These are phyloP conservation scores for Amniculicola lignicola DNA, from an alignment of 495 filamentous ascomycete genomes.

Conservation along the genomic window DNA sequence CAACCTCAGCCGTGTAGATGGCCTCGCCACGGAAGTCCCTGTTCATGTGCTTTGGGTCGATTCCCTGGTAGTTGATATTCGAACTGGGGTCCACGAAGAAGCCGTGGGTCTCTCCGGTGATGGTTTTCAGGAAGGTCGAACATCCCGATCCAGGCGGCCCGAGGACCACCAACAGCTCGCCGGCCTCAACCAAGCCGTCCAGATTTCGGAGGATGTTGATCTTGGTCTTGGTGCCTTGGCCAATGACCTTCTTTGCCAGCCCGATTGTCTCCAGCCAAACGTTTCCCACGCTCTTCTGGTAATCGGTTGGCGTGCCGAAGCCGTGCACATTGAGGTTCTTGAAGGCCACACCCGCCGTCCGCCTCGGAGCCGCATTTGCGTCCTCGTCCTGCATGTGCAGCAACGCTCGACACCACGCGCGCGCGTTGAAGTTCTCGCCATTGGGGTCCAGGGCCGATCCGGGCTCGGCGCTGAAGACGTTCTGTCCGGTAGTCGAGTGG, in stretches of 20 bases:
- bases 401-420: conserved; percentile 56
- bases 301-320: conserved; percentile 48
- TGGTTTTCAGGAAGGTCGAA: conserved; percentile 69
- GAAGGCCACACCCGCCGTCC: conserved; percentile 47
- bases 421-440: conserved; percentile 55
- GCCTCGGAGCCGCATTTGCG: conserved; percentile 31
- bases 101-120: conserved; percentile 64
- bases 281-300: conserved; percentile 47
- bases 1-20: conserved; percentile 48
- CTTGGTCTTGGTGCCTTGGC: conserved; percentile 51
- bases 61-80: conserved; percentile 45
- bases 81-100: conserved; percentile 43
- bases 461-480: conserved; percentile 40
- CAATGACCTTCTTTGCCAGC: conserved; percentile 43
- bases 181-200: conserved; percentile 67
- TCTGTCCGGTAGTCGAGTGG: conserved; percentile 30
- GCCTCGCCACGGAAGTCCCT: conserved; percentile 46
- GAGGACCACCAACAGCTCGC: conserved; percentile 79
- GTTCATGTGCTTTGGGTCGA: conserved; percentile 42
- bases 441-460: conserved; percentile 57
- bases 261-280: conserved; percentile 39
- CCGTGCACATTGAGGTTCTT: conserved; percentile 51
- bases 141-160: conserved; percentile 70
- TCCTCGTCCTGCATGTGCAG: conserved; percentile 40
- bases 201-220: conserved; percentile 71